phyloP scores from a whole-genome alignment of 2,329 filamentous ascomycete species.

The Pyrenophora seminiperda region DNA sequence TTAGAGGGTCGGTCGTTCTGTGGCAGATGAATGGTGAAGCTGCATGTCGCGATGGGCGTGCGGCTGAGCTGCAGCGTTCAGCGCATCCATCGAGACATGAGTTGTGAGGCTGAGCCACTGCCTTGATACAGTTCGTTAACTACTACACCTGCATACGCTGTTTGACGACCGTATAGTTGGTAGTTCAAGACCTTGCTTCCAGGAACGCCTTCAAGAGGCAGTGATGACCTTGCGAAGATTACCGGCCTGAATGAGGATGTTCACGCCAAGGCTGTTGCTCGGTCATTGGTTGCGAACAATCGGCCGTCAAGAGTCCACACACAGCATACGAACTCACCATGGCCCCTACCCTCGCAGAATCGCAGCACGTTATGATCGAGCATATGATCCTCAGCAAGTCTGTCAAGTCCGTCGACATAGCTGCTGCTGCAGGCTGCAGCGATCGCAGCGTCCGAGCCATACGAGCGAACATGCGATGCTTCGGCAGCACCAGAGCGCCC shows the following conservation, averaged over 20 bases:
- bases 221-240: too few relatives aligned
- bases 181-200: too few relatives aligned
- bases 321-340: background rate
- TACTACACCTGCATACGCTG: background rate
- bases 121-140: background rate
- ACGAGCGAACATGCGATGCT: background rate
- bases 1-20: background rate
- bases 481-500: conserved; percentile 4
- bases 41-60: background rate
- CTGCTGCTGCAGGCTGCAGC: background rate
- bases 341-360: background rate
- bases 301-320: too few relatives aligned
- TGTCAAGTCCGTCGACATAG: background rate
- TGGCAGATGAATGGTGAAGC: background rate
- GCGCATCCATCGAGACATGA: background rate
- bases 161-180: background rate
- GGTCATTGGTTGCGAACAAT: too few relatives aligned
- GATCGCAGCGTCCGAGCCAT: background rate
- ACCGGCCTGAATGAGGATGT: too few relatives aligned
- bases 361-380: too few relatives aligned
- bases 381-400: background rate
- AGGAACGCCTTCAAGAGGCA: too few relatives aligned
- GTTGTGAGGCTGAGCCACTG: background rate
- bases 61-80: background rate
- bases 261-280: too few relatives aligned